Percentiles rank a stretch among this genome's conserved stretches.
phyloP scores from a whole-genome alignment of 257 asterid species.

The Leptodermis oblonga region DNA sequence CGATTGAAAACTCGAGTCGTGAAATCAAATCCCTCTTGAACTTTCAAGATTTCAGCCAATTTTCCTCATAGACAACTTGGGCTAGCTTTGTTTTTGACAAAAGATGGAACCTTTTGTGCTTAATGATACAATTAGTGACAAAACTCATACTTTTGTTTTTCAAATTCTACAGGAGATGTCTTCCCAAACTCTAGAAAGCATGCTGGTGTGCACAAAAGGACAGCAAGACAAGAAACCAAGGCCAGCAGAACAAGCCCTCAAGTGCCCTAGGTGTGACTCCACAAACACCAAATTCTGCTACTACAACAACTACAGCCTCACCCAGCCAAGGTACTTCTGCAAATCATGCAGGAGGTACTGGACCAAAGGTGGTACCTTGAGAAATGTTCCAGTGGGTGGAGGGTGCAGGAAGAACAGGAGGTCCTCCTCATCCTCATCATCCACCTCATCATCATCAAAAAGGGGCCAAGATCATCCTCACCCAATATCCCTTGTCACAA shows the following conservation, averaged over 20 bases:
- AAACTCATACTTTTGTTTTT: not conserved
- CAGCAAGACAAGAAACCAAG: constrained; percentile 70
- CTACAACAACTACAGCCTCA: constrained; percentile 91
- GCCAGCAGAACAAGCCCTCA: constrained; percentile 61
- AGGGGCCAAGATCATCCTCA: constrained; percentile 40
- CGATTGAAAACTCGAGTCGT: too few relatives aligned
- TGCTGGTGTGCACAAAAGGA: constrained; percentile 56
- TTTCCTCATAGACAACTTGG: not conserved
- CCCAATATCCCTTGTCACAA: constrained; percentile 25
- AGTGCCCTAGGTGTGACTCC: constrained; percentile 94
- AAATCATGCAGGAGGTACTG: constrained; percentile 92
- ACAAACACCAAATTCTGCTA: constrained; percentile 90
- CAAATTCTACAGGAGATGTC: constrained; percentile 52
- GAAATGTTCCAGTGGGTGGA: constrained; percentile 95
- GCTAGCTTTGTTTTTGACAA: not conserved
- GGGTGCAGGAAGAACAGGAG: constrained; percentile 81
- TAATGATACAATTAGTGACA: not conserved
- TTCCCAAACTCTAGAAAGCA: constrained; percentile 76
- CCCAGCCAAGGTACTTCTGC: constrained; percentile 95
- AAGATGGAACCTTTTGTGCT: too few relatives aligned
- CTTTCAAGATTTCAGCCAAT: not conserved
- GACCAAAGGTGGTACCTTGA: constrained; percentile 91
- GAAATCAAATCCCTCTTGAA: too few relatives aligned
- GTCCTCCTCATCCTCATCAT: constrained; percentile 43
- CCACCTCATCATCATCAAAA: constrained; percentile 56